These are phyloP conservation scores for Gossypium trilobum DNA, from an alignment of 441 rosid species.

Conservation along the genomic window DNA sequence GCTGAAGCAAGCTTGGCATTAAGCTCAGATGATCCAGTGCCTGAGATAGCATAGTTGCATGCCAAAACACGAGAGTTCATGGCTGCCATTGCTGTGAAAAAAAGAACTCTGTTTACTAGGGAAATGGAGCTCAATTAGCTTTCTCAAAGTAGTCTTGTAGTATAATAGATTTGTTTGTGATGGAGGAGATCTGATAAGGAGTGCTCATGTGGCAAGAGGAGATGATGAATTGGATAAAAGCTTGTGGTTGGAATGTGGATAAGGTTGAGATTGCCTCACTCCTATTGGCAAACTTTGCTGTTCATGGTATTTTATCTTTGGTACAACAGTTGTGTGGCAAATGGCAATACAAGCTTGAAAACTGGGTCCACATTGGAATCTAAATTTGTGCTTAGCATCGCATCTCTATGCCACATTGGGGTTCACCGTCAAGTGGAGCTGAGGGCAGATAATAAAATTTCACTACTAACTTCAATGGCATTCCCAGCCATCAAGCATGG, in stretches of 20 bases:
- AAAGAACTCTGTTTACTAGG: background rate
- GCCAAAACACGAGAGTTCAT: slow-evolving; percentile 77
- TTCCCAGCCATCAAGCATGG: too few relatives aligned
- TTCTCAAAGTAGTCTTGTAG: background rate
- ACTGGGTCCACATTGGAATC: slow-evolving; percentile 34
- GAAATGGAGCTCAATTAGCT: background rate
- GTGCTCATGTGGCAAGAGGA: slow-evolving; percentile 33
- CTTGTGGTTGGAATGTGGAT: slow-evolving; percentile 82
- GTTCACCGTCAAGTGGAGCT: background rate
- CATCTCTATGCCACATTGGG: background rate
- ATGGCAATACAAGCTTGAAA: background rate
- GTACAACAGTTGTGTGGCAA: slow-evolving; percentile 26
- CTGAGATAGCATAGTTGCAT: slow-evolving; percentile 66
- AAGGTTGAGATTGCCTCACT: slow-evolving; percentile 79
- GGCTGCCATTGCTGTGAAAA: slow-evolving; percentile 45
- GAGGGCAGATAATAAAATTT: background rate
- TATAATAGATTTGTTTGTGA: slow-evolving; percentile 1
- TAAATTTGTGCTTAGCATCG: background rate
- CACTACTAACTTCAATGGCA: background rate
- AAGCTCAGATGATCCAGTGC: slow-evolving; percentile 49
- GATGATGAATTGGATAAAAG: slow-evolving; percentile 39
- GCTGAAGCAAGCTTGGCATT: slow-evolving; percentile 40
- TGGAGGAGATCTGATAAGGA: slow-evolving; percentile 28
- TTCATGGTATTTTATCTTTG: slow-evolving; percentile 3
- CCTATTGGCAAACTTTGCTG: slow-evolving; percentile 48